Base-by-base conservation (phyloP, 2,329 filamentous ascomycete genomes). In the Chaetomiaceae sp. region DNA sequence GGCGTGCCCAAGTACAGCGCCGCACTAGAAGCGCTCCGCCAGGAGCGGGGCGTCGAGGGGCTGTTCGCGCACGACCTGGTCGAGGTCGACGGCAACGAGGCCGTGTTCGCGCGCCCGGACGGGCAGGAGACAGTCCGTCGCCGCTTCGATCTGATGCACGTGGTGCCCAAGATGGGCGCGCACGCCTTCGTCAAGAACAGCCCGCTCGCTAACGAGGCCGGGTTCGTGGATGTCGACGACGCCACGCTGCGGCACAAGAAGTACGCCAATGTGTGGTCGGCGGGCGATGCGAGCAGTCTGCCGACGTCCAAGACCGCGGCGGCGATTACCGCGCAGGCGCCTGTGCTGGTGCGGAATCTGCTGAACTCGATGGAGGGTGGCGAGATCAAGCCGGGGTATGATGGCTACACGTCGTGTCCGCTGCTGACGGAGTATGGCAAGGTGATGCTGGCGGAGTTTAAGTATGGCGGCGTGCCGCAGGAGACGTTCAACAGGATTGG, bases 1-100 rank as follows among this genome's bases (percentile, higher is more conserved):
- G 78, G 73, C 36, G 76, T 81, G 30, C 72, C 76, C 48, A 81
- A 81, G 63, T 81, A 81, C 59, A 75, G 67, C 57, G 70, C 69
- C 22, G 67, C 65, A 42, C 69, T 81, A 1, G 74, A 81, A 49
- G 62, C 71, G 53, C 62, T 81, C 57, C 71, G 78, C 3, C 57
- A 69, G 58, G 70, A 79, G 58, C 63, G 76, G 9, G 71, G 70
- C 3, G 77, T 81, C 2, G 77, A 80, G 58, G 77, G 73, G 0
- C 64, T 79, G 14, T 81, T 81, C 61, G 67, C 74, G 56, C 77
- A 81, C 50, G 76, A 80, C 54, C 68, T 80, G 1, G 62, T 76
- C 17, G 65, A 69, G 20, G 62, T 80, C 7, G 64, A 78, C 8
- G 77, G 75, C 39, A 69, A 77, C 62, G 70, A 62, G 18, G 77